Base-by-base conservation (phyloP, 1,284 basidiomycete species). In the Cutaneotrichosporon sp. region DNA sequence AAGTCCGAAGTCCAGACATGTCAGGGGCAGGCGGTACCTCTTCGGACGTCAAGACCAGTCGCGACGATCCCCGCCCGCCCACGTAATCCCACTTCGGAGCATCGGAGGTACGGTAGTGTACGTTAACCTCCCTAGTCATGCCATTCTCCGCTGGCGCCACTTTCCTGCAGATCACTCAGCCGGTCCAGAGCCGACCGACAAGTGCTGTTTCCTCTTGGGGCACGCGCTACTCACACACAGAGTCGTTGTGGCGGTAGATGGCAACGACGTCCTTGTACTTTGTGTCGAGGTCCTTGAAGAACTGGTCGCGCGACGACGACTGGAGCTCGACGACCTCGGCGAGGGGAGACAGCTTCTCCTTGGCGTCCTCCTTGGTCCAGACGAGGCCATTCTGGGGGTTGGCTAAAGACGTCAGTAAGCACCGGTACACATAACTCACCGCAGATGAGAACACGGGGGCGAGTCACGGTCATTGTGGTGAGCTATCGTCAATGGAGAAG, bases 291-390 rank as follows among this genome's bases (percentile, higher is more conserved):
- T 80, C 83, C 9, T 79, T 75, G 49, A 88, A 78, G 74, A 93
- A 90, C 40, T 84, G 81, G 17, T 80, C 77, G 12, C 88, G 82
- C 59, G 80, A 77, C 9, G 79, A 73, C 4, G 85, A 86, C 68
- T 84, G 81, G 73, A 89, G 82, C 50, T 70, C 76, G 45, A 90
- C 76, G 22, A 90, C 78, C 50, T 90, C 84, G 37, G 88, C 83
- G 50, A 88, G 79, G 44, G 79, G 78, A 1, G 79, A 78, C 38
- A 90, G 80, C 60, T 90, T 79, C 40, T 80, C 73, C 50, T 82
- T 77, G 47, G 84, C 79, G 61, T 91, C 87, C 34, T 87, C 80
- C 56, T 86, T 81, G 0, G 88, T 87, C 88, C 88, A 91, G 38
- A 84, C 79, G 52, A 91, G 81, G 57, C 81, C 76, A 54, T 55